Base-by-base conservation (phyloP, 1,284 basidiomycete species). In the Bondarzewia mesenterica region DNA sequence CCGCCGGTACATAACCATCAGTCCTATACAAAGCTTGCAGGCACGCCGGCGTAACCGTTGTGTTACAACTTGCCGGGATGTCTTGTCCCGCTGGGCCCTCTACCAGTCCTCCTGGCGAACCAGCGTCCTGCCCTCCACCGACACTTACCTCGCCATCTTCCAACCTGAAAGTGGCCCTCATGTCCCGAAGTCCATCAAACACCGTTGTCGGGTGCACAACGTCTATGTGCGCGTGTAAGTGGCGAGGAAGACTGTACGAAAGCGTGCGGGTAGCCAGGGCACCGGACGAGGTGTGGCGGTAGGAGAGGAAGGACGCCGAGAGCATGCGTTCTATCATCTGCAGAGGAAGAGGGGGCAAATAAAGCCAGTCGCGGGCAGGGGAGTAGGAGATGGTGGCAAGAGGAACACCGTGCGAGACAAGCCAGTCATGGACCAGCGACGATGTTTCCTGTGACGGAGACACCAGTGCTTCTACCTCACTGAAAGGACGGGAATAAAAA, bases 381-480 rank as follows among this genome's bases (percentile, higher is more conserved):
- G 29, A 32, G 29, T 32, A 32, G 5, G 61, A 57, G 32, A 50
- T 47, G 1, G 51, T 50, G 38, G 48, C 51, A 20, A 58, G 48
- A 27, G 43, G 57, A 21, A 69, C 54, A 16, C 59, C 60, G 43
- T 65, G 58, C 6, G 50, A 48, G 2, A 58, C 49, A 12, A 69
- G 58, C 60, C 61, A 70, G 36, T 58, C 46, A 26, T 60, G 57
- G 8, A 70, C 64, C 5, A 59, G 52, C 7, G 52, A 50, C 8
- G 62, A 53, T 6, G 61, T 58, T n/a, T 63, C 63, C 3, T 55
- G 44, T 7, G 57, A 51, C 4, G 71, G 71, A 2, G 60, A 58
- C 10, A 67, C 63, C 51, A 65, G 68, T 6, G 59, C 54, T 49
- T 67, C 65, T 6, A 69, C 64, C 58, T 66, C 58, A 32, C 29